phyloP scores from a whole-genome alignment of 768 basidiomycete genomes.

The Boletus sp. region DNA sequence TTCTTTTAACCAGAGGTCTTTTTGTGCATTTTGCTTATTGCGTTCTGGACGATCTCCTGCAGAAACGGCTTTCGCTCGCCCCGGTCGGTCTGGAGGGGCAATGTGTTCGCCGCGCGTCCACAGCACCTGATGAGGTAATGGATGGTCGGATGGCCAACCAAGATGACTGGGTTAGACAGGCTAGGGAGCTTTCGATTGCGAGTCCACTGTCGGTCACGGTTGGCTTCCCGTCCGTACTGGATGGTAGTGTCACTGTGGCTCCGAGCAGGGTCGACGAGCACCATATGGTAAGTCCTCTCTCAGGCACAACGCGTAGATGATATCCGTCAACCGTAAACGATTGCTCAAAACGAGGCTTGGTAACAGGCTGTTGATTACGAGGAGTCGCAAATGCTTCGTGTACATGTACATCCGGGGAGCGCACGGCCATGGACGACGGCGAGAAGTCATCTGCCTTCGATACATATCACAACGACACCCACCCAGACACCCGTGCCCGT shows the following conservation, averaged over 20 bases:
- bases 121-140: constrained; percentile 14
- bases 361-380: constrained; percentile 26
- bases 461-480: constrained; percentile 24
- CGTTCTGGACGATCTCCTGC: neutral
- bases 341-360: constrained; percentile 8
- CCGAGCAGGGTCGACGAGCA: constrained; percentile 35
- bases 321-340: neutral
- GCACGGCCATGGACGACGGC: constrained; percentile 11
- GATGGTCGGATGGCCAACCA: constrained; percentile 38
- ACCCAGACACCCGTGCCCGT: neutral
- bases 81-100: constrained; percentile 25
- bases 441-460: constrained; percentile 21
- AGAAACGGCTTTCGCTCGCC: constrained; percentile 61
- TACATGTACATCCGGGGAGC: constrained; percentile 8
- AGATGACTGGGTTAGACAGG: constrained; percentile 76
- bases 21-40: neutral
- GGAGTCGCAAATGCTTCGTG: constrained; percentile 11
- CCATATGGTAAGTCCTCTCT: constrained; percentile 40
- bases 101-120: constrained; percentile 31
- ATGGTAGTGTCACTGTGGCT: neutral
- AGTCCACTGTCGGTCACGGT: constrained; percentile 22
- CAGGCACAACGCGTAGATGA: neutral
- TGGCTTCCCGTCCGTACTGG: constrained; percentile 6
- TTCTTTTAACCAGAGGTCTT: fast-evolving
- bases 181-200: constrained; percentile 59